A percentile compares a stretch with the other conserved stretches of the same genome.
Conservation (phyloP, 2,329 filamentous ascomycete genomes). For the Phaeosphaeria sp. region DNA sequence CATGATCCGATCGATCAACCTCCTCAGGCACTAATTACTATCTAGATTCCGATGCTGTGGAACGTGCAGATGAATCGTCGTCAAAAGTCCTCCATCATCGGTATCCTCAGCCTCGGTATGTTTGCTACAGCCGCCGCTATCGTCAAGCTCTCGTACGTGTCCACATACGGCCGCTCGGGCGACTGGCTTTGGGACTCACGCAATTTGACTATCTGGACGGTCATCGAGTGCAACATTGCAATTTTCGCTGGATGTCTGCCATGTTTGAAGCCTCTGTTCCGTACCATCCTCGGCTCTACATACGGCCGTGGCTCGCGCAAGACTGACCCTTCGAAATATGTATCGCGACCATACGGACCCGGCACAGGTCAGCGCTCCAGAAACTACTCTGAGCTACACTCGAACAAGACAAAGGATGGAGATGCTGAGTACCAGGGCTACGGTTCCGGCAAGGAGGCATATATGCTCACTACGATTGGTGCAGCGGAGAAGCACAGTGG, state of each 20-base stretch:
- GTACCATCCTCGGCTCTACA: slow-evolving; percentile 41
- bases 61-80: slow-evolving; percentile 48
- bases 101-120: slow-evolving; percentile 53
- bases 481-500: slow-evolving; percentile 1
- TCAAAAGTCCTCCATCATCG: slow-evolving; percentile 50
- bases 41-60: slow-evolving; percentile 39
- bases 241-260: slow-evolving; percentile 54
- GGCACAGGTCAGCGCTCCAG: slow-evolving; percentile 19
- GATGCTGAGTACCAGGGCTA: slow-evolving; percentile 5
- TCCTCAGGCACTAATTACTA: background rate
- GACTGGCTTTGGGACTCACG: slow-evolving; percentile 51
- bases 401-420: slow-evolving; percentile 1
- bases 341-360: slow-evolving; percentile 20
- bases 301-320: slow-evolving; percentile 32
- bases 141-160: slow-evolving; percentile 47
- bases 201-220: slow-evolving; percentile 57
- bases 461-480: slow-evolving; percentile 18
- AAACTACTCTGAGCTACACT: slow-evolving; percentile 12
- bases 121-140: slow-evolving; percentile 55
- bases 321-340: slow-evolving; percentile 13
- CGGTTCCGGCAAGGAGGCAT: slow-evolving; percentile 6
- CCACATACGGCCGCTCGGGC: slow-evolving; percentile 46
- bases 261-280: slow-evolving; percentile 52
- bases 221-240: slow-evolving; percentile 53
- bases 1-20: background rate